phyloP scores from a whole-genome alignment of 2,329 filamentous ascomycete species.

The Onygenales sp. region DNA sequence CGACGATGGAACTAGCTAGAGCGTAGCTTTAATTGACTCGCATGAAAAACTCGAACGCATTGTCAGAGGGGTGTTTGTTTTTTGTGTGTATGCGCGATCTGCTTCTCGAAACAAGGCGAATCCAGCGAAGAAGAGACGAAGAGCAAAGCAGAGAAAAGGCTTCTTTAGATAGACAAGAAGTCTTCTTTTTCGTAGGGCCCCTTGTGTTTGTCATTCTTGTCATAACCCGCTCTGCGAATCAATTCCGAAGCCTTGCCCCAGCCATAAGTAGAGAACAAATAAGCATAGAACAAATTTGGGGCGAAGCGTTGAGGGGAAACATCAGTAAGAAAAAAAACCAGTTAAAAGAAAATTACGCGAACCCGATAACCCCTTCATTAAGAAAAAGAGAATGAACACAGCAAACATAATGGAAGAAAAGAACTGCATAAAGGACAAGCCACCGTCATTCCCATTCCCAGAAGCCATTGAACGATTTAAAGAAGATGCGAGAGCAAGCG shows the following conservation, averaged over 20 bases:
- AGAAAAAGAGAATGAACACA: not conserved
- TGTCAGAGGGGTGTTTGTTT: too few relatives aligned
- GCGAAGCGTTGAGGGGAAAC: not conserved
- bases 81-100: too few relatives aligned
- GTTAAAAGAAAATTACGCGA: not conserved
- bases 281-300: not conserved
- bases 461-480: conserved; percentile 6
- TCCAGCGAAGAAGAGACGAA: too few relatives aligned
- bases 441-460: conserved; percentile 8
- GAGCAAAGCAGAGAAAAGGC: too few relatives aligned
- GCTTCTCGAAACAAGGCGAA: too few relatives aligned
- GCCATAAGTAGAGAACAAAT: not conserved
- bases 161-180: too few relatives aligned
- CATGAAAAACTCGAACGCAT: too few relatives aligned
- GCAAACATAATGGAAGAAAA: not conserved
- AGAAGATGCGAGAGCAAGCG: not conserved
- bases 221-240: not conserved
- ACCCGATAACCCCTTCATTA: not conserved
- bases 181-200: not conserved
- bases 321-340: not conserved
- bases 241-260: too few relatives aligned
- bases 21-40: too few relatives aligned
- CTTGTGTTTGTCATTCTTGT: not conserved
- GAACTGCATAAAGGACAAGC: conserved; percentile 7
- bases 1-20: too few relatives aligned